Evolutionary conservation across 1,284 basidiomycete species (phyloP).

Genomic region (Somion occarium): DNA sequence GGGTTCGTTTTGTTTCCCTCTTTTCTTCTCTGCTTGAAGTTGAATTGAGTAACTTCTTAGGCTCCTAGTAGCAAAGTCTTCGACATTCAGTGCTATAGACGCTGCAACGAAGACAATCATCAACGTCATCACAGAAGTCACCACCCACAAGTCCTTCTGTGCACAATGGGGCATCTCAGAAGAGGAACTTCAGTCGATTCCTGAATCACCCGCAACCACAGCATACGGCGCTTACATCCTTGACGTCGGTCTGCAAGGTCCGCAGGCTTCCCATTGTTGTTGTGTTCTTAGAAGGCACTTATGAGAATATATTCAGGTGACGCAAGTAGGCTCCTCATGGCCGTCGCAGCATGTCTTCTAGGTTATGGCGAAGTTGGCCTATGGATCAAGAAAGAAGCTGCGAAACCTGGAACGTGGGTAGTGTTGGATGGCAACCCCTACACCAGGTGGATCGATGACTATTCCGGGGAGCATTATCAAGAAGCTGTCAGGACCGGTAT

Average conservation of each 20-base stretch:
- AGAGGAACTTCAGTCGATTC: conserved; percentile 54
- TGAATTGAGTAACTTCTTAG: conserved; percentile 29
- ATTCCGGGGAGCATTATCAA: conserved; percentile 70
- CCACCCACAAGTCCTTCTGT: conserved; percentile 74
- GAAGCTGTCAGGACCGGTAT: conserved; percentile 67
- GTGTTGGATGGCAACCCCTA: conserved; percentile 69
- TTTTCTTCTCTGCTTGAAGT: not conserved
- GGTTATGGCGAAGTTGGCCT: conserved; percentile 95
- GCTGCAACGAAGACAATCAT: conserved; percentile 64
- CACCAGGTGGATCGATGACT: conserved; percentile 79
- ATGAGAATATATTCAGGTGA: no score
- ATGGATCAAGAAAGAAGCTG: conserved; percentile 63
- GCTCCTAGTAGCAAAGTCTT: conserved; percentile 75
- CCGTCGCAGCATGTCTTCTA: conserved; percentile 81
- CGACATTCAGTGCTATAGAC: conserved; percentile 59
- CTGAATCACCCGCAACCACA: conserved; percentile 67
- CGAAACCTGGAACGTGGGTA: conserved; percentile 46
- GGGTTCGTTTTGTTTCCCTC: conserved; percentile 36
- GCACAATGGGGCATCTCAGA: conserved; percentile 61
- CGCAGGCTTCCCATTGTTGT: conserved; percentile 11
- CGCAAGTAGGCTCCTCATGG: conserved; percentile 70
- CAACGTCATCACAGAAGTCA: conserved; percentile 64
- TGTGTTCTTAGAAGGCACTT: no score
- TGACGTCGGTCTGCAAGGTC: conserved; percentile 70
- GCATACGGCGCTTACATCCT: conserved; percentile 88